A percentile compares a stretch with the other conserved stretches of the same genome.
phyloP scores from a whole-genome alignment of 2,329 filamentous ascomycete species.

The Colletotrichum sublineola region DNA sequence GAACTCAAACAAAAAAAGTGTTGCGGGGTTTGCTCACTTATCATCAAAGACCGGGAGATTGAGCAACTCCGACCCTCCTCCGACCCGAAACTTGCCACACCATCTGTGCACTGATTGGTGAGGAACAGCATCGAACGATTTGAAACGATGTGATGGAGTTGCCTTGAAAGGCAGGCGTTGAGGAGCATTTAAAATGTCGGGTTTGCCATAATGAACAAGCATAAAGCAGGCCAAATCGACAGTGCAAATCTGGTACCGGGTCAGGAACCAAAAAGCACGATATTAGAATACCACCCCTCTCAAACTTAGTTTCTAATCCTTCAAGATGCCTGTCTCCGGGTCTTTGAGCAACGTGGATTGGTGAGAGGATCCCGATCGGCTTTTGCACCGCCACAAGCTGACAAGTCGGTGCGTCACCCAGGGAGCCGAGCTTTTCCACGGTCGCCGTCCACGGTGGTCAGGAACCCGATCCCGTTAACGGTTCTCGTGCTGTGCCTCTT shows the following conservation, averaged over 20 bases:
- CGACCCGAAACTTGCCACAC: constrained; percentile 1
- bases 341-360: constrained; percentile 51
- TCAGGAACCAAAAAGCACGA: constrained; percentile 7
- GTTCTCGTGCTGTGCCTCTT: constrained; percentile 92
- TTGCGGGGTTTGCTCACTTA: constrained; percentile 39
- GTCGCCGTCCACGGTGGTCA: constrained; percentile 62
- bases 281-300: constrained; percentile 35
- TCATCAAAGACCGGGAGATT: constrained; percentile 38
- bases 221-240: constrained; percentile 1
- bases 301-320: constrained; percentile 13
- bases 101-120: constrained; percentile 9
- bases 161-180: constrained; percentile 25
- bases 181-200: constrained; percentile 34
- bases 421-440: constrained; percentile 44
- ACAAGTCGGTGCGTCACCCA: constrained; percentile 13
- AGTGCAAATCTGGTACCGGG: constrained; percentile 22
- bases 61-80: constrained; percentile 9
- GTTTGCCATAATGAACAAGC: constrained; percentile 25
- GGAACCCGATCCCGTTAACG: constrained; percentile 82
- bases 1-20: background rate
- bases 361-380: constrained; percentile 45
- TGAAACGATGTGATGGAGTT: constrained; percentile 33
- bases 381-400: constrained; percentile 29
- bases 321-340: constrained; percentile 49
- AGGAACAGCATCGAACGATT: constrained; percentile 29